Conservation (phyloP, 345 rosid genomes). For the Nasturtium officinale region DNA sequence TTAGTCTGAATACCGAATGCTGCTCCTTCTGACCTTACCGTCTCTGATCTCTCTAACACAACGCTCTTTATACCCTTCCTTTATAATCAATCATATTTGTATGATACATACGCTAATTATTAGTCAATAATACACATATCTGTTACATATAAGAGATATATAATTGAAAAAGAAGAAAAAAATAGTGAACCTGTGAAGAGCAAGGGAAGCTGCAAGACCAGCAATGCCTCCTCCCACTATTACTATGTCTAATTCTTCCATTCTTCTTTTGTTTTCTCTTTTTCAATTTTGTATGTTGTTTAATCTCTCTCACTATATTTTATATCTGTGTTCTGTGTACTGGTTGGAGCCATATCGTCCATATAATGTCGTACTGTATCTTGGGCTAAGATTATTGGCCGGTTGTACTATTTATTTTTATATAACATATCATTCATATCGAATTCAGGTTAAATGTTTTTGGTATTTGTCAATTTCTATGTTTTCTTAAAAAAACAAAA, state of each 20-base stretch:
- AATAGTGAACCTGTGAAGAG: conserved; percentile 55
- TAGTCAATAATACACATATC: not conserved
- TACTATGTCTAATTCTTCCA: conserved; percentile 49
- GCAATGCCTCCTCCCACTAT: conserved; percentile 63
- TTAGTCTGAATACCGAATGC: conserved; percentile 54
- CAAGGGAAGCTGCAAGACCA: conserved; percentile 68
- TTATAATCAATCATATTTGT: conserved; percentile 3
- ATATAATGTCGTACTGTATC: not conserved
- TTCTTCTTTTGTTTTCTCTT: not conserved
- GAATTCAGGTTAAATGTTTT: not conserved
- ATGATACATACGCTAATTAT: not conserved
- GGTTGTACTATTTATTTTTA: not conserved
- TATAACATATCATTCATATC: not conserved
- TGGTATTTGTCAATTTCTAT: not conserved
- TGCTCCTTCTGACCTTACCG: conserved; percentile 50
- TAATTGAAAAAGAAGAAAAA: not conserved
- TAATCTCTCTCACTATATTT: too few species aligned
- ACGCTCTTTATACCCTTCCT: conserved; percentile 65
- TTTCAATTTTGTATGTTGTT: too few species aligned
- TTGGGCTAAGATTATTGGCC: too few species aligned
- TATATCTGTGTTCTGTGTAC: too few species aligned
- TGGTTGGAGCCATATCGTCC: not conserved
- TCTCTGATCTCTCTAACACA: conserved; percentile 58
- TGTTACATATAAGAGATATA: not conserved
- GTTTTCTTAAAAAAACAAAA: too few species aligned